These are phyloP conservation scores for Candida tallmaniae DNA, from an alignment of 805 yeast genomes.

Conservation along the genomic window DNA sequence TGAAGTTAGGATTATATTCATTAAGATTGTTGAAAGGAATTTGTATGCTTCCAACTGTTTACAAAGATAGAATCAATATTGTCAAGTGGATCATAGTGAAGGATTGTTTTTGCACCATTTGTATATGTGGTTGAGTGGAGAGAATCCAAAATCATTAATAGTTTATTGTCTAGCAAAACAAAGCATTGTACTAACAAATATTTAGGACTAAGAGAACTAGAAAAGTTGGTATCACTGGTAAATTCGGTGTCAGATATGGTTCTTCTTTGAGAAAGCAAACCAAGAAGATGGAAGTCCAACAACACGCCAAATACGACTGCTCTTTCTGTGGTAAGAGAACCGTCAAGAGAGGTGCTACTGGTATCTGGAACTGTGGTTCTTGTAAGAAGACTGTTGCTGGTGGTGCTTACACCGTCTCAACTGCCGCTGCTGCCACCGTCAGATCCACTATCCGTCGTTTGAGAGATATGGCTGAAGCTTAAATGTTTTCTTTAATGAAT, in stretches of 20 bases:
- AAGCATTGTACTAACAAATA: conserved; percentile 38
- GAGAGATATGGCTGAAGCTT: conserved; percentile 99
- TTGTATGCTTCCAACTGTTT: no score
- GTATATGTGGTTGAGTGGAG: no score
- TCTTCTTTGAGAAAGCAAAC: conserved; percentile 99
- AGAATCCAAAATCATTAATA: no score
- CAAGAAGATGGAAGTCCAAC: conserved; percentile 98
- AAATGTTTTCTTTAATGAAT: conserved; percentile 30
- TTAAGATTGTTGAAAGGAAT: no score
- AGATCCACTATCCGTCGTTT: conserved; percentile 99
- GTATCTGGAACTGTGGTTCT: conserved; percentile 97
- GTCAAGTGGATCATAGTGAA: no score
- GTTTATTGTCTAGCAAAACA: no score
- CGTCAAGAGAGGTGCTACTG: conserved; percentile 96
- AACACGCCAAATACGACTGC: conserved; percentile 98
- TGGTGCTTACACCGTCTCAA: conserved; percentile 99
- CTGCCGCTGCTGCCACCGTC: conserved; percentile 99
- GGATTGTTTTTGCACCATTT: no score
- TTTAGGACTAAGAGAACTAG: conserved; percentile 98
- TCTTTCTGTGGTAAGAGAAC: conserved; percentile 99
- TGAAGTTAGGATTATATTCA: no score
- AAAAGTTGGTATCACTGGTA: conserved; percentile 99
- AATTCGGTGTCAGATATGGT: conserved; percentile 99
- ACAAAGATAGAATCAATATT: no score
- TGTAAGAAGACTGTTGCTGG: conserved; percentile 98